phyloP scores from a whole-genome alignment of 495 filamentous ascomycete species.

The Penicillium manginii region DNA sequence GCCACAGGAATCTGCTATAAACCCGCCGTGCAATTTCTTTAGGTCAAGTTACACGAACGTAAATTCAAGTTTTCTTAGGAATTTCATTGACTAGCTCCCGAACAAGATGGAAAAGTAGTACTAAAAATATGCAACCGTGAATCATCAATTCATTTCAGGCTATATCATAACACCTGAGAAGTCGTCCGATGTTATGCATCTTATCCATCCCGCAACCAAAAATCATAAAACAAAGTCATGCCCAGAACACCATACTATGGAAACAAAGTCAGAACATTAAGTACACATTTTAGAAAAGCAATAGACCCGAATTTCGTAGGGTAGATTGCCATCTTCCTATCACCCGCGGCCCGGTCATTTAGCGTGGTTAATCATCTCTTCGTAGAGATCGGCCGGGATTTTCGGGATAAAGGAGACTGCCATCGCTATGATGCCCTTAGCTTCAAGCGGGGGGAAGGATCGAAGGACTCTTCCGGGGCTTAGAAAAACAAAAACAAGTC shows the following conservation, averaged over 20 bases:
- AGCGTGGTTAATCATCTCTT: slow-evolving; percentile 85
- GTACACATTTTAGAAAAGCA: neutral
- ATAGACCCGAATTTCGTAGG: no score
- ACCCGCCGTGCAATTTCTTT: no score
- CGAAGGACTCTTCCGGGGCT: slow-evolving; percentile 91
- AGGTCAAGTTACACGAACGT: no score
- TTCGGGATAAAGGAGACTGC: slow-evolving; percentile 79
- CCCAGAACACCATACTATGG: slow-evolving; percentile 26
- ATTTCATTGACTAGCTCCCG: neutral
- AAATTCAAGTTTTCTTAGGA: no score
- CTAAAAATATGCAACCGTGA: neutral
- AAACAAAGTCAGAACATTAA: slow-evolving; percentile 6
- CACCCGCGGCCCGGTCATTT: slow-evolving; percentile 49
- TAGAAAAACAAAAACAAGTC: neutral
- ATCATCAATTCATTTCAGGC: slow-evolving; percentile 31
- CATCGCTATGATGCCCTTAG: slow-evolving; percentile 77
- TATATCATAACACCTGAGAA: slow-evolving; percentile 14
- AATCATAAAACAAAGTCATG: slow-evolving; percentile 11
- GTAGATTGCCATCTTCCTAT: no score
- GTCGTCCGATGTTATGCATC: neutral
- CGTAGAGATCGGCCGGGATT: slow-evolving; percentile 88
- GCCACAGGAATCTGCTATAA: no score
- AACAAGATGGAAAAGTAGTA: neutral
- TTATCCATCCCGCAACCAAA: neutral
- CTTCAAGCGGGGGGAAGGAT: slow-evolving; percentile 84